These are phyloP conservation scores for Alternaria longipes DNA, from an alignment of 2,329 filamentous ascomycete species.

Conservation along the genomic window DNA sequence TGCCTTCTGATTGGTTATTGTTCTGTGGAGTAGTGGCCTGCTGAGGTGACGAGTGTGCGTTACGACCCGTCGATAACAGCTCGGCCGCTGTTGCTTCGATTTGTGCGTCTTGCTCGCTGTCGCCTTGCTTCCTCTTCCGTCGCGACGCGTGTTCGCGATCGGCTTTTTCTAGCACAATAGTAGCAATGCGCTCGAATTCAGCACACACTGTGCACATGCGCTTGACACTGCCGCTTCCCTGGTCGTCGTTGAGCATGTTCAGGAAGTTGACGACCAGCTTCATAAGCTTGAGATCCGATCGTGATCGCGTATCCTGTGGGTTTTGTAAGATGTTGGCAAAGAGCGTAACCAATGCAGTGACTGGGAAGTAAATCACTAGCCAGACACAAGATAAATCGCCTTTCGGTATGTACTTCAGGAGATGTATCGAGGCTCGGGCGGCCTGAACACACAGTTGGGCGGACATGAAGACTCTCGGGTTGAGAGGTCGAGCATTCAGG, in stretches of 20 bases:
- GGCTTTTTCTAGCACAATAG: slow-evolving; percentile 87
- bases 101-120: slow-evolving; percentile 59
- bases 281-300: slow-evolving; percentile 91
- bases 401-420: slow-evolving; percentile 95
- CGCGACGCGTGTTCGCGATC: slow-evolving; percentile 83
- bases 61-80: slow-evolving; percentile 43
- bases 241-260: slow-evolving; percentile 86
- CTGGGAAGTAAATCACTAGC: slow-evolving; percentile 96
- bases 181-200: slow-evolving; percentile 96
- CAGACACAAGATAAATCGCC: slow-evolving; percentile 95
- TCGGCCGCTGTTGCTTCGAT: slow-evolving; percentile 50
- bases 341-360: slow-evolving; percentile 91
- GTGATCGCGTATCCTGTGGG: slow-evolving; percentile 85
- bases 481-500: slow-evolving; percentile 87
- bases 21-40: slow-evolving; percentile 32
- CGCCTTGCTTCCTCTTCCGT: slow-evolving; percentile 80
- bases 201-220: slow-evolving; percentile 93
- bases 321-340: slow-evolving; percentile 98
- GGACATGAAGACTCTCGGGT: slow-evolving; percentile 93
- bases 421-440: slow-evolving; percentile 88
- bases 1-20: slow-evolving; percentile 24
- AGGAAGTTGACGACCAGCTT: slow-evolving; percentile 91
- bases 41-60: slow-evolving; percentile 41
- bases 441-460: slow-evolving; percentile 92
- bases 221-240: slow-evolving; percentile 87